A percentile compares a stretch with the other conserved stretches of the same genome.
Evolutionary conservation across 2,329 filamentous ascomycete genomes (phyloP).

Genomic region (Arthrobotrys musiformis): DNA sequence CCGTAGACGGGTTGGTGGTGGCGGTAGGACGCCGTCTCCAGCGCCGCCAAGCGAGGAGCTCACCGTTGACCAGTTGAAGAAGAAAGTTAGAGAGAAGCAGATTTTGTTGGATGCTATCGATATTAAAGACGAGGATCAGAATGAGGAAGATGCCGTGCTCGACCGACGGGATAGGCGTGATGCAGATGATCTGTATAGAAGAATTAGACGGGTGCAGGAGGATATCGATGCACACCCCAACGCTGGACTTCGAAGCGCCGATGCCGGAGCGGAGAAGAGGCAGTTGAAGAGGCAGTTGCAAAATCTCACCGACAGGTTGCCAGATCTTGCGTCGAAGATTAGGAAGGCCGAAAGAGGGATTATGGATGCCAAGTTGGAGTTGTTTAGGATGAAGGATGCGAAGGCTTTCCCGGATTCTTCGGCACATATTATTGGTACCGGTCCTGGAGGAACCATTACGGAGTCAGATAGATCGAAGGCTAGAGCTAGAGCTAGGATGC

Average conservation of each 20-base stretch:
- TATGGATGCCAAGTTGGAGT: constrained; percentile 86
- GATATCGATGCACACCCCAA: constrained; percentile 94
- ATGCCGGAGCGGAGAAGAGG: constrained; percentile 88
- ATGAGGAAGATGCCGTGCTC: constrained; percentile 89
- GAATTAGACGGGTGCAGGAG: constrained; percentile 89
- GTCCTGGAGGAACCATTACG: constrained; percentile 87
- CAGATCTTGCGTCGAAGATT: constrained; percentile 90
- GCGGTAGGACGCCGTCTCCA: constrained; percentile 79
- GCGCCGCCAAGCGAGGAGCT: constrained; percentile 84
- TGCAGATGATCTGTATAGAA: constrained; percentile 91
- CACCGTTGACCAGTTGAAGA: constrained; percentile 85
- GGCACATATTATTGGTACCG: constrained; percentile 85
- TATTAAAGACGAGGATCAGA: constrained; percentile 88
- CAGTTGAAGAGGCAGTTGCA: constrained; percentile 89
- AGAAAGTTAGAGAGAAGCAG: constrained; percentile 93
- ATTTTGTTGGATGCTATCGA: constrained; percentile 95
- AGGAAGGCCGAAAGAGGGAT: constrained; percentile 91
- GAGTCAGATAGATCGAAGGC: constrained; percentile 95
- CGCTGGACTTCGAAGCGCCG: constrained; percentile 73
- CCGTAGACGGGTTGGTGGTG: constrained; percentile 78
- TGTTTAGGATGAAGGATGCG: constrained; percentile 92
- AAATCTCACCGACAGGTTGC: constrained; percentile 85
- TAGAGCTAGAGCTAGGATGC: constrained; percentile 97
- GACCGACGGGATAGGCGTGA: constrained; percentile 91
- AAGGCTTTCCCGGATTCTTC: constrained; percentile 88